Base-by-base conservation (phyloP, 345 rosid species). In the Alliaria petiolata region DNA sequence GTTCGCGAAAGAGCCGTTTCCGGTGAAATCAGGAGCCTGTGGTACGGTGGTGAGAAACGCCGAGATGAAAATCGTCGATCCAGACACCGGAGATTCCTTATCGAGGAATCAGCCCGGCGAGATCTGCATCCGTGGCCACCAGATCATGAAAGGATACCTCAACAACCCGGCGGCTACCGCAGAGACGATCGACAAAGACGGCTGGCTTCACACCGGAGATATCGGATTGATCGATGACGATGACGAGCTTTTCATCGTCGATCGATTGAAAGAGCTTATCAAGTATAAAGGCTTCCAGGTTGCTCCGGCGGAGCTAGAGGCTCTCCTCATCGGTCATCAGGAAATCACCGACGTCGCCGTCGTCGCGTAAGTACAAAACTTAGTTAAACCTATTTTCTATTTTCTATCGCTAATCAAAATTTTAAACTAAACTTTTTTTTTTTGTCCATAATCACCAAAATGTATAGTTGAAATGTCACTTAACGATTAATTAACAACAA, bases 41-140 rank as follows among this genome's bases (percentile, higher is more conserved):
- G 98, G 97, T 9, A 91, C 96, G 2, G 96, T 91, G 0, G 87
- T 89, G 0, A 83, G 98, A 70, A 93, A 93, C 22, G 97, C 97
- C 7, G 81, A 78, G 78, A 72, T 78, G 81, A 78, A 67, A 34
- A 61, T 78, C 3, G 66, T 72, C 0, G 92, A 91, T 46, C 91
- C 95, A 0, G 97, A 91, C 16, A 84, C 89, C 2, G 84, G 90
- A 4, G 35, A 42, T 1, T 91, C 89, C 0, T 74, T 89, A 8
- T 83, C 88, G 0, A 76, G 76, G 11, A 91, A 88, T 53, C 72
- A 82, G 36, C 63, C 93, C 2, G 97, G 98, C 2, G 98, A 93
- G 78, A 89, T 91, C n/a, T 93, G 98, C 78, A 87, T 93, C 11
- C 61, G 95, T 34, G 98, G 98, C 0, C 46, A 60, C 62, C 98